Evolutionary conservation across 495 filamentous ascomycete species (phyloP).

Genomic region (Penicillium pancosmium): DNA sequence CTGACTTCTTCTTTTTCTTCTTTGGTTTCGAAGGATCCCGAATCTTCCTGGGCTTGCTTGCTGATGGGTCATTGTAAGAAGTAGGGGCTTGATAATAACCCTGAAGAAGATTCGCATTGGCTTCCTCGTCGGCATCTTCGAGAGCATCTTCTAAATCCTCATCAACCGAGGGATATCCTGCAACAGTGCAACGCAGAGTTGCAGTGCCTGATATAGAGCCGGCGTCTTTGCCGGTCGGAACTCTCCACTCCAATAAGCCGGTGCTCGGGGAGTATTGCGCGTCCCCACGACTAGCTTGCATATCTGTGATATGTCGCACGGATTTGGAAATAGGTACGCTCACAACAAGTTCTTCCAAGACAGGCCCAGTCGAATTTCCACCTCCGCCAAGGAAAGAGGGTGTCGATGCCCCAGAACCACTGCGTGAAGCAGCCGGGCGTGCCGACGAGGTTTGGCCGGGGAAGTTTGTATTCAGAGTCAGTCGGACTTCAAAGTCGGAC

Average conservation of each 20-base stretch:
- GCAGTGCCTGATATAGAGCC: conserved; percentile 63
- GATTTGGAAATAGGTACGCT: conserved; percentile 77
- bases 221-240: conserved; percentile 67
- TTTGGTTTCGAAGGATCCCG: conserved; percentile 39
- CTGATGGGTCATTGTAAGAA: conserved; percentile 37
- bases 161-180: conserved; percentile 57
- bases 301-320: conserved; percentile 85
- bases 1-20: conserved; percentile 45
- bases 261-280: conserved; percentile 76
- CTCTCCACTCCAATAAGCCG: conserved; percentile 76
- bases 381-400: conserved; percentile 64
- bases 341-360: conserved; percentile 78
- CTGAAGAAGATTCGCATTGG: conserved; percentile 47
- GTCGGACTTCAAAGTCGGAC: conserved; percentile 85
- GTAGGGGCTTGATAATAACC: conserved; percentile 59
- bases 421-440: conserved; percentile 35
- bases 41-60: conserved; percentile 24
- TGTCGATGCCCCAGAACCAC: conserved; percentile 57
- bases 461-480: conserved; percentile 69
- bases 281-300: conserved; percentile 82
- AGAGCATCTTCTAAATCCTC: conserved; percentile 62
- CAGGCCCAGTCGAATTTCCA: conserved; percentile 53
- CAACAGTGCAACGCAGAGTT: conserved; percentile 78
- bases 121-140: conserved; percentile 44
- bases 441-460: conserved; percentile 41